Evolutionary conservation across 129 eudicot genomes (phyloP), one percentile per base, ranked within the genome.

Genomic region (Centella asiatica): DNA sequence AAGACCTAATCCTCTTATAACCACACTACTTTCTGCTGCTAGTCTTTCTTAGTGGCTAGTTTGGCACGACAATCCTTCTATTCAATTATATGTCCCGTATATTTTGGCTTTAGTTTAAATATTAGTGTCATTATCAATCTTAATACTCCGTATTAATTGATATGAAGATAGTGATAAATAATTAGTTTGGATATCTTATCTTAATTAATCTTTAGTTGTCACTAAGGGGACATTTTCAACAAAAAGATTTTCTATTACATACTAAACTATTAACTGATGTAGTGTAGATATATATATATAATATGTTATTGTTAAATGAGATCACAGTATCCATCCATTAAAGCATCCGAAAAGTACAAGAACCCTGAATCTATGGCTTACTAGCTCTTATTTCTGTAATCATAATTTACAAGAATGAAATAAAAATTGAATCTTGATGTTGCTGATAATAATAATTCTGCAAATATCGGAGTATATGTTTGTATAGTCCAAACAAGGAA

Each of bases 211-310:
- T 17, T 17, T 18, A 53, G 26, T 48, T 19, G 40, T 18, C 42
- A 18, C 40, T 29, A n/a, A 56, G 42, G 60, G 6, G 40, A 56
- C 61, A 56, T 1, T 56, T 56, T 56, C 12, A 56, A 29, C 40
- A 28, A 55, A 49, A 18, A 22, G 31, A 17, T 18, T 50, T 20
- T 6, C 2, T 15, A 55, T 9, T 17, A 22, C 3, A 27, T 15
- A 54, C 11, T 29, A 6, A 11, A 55, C 28, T 7, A 29, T 32
- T 10, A 31, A 18, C 61, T 3, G 4, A 14, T 12, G 6, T 15
- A 23, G 25, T 29, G n/a, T 56, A 6, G 8, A 15, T 20, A 56
- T n/a, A 54, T 1, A 4, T 20, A 4, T 17, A 1, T 14, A 40
- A 40, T n/a, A 40, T 3, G 46, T 40, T 3, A 15, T 15, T 11